Evolutionary conservation across 345 rosid species (phyloP).

Genomic region (Euphorbia peplus): DNA sequence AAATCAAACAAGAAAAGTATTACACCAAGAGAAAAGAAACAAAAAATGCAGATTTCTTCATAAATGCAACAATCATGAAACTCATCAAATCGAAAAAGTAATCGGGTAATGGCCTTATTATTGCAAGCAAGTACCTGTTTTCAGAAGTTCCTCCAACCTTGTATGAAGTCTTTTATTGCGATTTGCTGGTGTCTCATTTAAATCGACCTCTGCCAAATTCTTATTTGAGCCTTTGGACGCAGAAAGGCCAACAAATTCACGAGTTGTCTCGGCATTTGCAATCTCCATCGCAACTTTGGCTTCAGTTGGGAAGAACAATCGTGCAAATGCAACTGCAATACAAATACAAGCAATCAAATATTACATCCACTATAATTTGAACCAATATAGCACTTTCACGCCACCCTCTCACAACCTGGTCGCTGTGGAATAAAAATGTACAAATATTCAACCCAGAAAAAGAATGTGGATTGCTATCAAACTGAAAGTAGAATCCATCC

Average conservation of each 20-base stretch:
- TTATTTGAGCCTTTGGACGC: constrained; percentile 55
- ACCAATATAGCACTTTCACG: too few relatives aligned
- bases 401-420: too few relatives aligned
- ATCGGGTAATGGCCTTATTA: not conserved
- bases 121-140: constrained; percentile 58
- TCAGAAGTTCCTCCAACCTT: constrained; percentile 83
- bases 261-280: constrained; percentile 68
- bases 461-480: not conserved
- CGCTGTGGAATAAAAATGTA: too few relatives aligned
- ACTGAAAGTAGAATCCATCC: not conserved
- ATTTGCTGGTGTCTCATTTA: constrained; percentile 80
- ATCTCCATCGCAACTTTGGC: constrained; percentile 91
- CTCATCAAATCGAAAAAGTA: not conserved
- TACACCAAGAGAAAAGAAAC: not conserved
- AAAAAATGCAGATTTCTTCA: not conserved
- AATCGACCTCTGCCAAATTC: constrained; percentile 71
- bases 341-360: constrained; percentile 7
- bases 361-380: too few relatives aligned
- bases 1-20: not conserved
- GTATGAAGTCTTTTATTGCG: constrained; percentile 62
- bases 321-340: constrained; percentile 78
- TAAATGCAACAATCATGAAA: not conserved
- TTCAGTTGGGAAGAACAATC: constrained; percentile 77
- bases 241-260: constrained; percentile 59
- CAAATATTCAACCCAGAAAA: too few relatives aligned